Evolutionary conservation across 1,284 basidiomycete genomes (phyloP), one percentile per base, ranked within the genome.

Genomic region (Rhodotorula sp.): DNA sequence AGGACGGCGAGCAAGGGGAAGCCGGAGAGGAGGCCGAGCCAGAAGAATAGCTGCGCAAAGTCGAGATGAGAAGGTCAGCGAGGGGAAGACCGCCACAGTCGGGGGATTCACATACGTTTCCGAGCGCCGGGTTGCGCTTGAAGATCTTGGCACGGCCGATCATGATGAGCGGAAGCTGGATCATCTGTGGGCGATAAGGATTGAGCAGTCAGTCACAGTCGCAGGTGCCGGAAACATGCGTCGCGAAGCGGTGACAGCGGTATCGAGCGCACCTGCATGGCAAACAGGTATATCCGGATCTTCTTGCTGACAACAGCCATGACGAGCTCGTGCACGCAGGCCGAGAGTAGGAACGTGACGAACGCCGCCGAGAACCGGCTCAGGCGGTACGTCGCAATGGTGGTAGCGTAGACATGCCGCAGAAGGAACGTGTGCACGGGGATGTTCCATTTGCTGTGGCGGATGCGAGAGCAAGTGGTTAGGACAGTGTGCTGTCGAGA

Each of bases 261-360:
- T 0, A 16, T 34, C 2, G n/a, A 2, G 3, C 80, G 64, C 46
- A 83, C 83, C 82, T 90, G 89, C 74, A 91, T 79, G 10, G 85
- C 80, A 80, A 92, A 91, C 27, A 92, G 84, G 79, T 93, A 93
- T 83, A 92, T 86, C 78, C 88, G 81, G 67, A 97, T 86, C 84
- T 97, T 97, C 81, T 91, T 71, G 48, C 91, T 92, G n/a, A 95
- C 93, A 66, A 96, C 87, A 1, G 90, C 89, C 96, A 99, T 99
- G 70, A 99, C 94, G 60, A 99, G 85, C 49, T 50, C 55, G 27
- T 64, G 55, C 25, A 72, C 70, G 27, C 27, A 88, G 86, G 94
- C 94, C 67, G 91, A 93, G 55, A 97, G 83, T 17, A 97, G 81
- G 84, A 99, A 99, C 0, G 96, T 99, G 62, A 94, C 74, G 78